Conservation (phyloP, 805 yeast genomes). For the Myxozyma vanderwaltii region DNA sequence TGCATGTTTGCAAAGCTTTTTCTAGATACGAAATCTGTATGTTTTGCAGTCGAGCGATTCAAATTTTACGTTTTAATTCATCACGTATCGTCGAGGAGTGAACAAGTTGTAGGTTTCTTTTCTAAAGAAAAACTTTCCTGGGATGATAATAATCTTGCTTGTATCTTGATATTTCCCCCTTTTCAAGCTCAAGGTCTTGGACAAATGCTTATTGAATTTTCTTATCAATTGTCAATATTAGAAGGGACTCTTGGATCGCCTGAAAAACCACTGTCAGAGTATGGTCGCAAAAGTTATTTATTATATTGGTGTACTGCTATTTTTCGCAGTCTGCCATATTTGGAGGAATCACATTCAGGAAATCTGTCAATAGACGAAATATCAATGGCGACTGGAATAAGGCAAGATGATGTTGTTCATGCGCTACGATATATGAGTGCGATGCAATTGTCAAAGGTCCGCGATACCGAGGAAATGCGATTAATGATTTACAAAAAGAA, state of each 20-base stretch:
- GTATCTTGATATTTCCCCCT: slow-evolving; percentile 90
- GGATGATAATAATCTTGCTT: slow-evolving; percentile 83
- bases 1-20: slow-evolving; percentile 85
- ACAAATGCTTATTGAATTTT: slow-evolving; percentile 75
- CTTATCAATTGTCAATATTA: slow-evolving; percentile 69
- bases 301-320: slow-evolving; percentile 71
- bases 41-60: slow-evolving; percentile 74
- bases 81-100: slow-evolving; percentile 26
- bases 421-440: slow-evolving; percentile 42
- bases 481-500: slow-evolving; percentile 8
- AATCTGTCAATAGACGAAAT: slow-evolving; percentile 37
- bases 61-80: slow-evolving; percentile 65
- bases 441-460: neutral
- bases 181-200: slow-evolving; percentile 81
- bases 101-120: slow-evolving; percentile 82
- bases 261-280: slow-evolving; percentile 77
- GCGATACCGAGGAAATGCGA: neutral
- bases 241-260: slow-evolving; percentile 80
- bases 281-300: slow-evolving; percentile 73
- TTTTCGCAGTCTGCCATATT: slow-evolving; percentile 37
- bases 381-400: slow-evolving; percentile 42
- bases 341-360: slow-evolving; percentile 2
- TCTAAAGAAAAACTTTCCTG: slow-evolving; percentile 80
- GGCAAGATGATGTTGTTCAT: slow-evolving; percentile 41
- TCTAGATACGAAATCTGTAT: slow-evolving; percentile 85